These are phyloP conservation scores for Lactarius akahatsu DNA, from an alignment of 768 basidiomycete genomes.

Conservation along the genomic window DNA sequence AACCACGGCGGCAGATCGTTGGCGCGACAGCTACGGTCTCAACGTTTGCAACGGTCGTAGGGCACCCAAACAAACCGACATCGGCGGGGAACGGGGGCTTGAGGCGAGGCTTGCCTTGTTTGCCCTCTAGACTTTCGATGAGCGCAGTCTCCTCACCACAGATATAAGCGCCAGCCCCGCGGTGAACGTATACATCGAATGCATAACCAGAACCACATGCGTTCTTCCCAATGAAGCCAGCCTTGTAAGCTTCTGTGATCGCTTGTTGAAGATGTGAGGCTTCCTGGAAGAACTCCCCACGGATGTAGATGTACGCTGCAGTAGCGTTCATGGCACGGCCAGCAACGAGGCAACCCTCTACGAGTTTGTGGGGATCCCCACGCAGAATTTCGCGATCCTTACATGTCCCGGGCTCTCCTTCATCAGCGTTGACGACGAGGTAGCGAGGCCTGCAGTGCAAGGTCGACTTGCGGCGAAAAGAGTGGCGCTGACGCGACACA, in stretches of 20 bases:
- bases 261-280: slow-evolving; percentile 93
- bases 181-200: slow-evolving; percentile 99
- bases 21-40: slow-evolving; percentile 98
- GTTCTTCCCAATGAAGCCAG: slow-evolving; percentile 84
- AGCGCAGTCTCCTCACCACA: slow-evolving; percentile 98
- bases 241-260: slow-evolving; percentile 91
- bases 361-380: slow-evolving; percentile 96
- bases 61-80: slow-evolving; percentile 96
- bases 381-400: slow-evolving; percentile 98
- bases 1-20: slow-evolving; percentile 89
- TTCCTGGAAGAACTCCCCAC: slow-evolving; percentile 97
- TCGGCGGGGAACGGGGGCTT: slow-evolving; percentile 99
- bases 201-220: slow-evolving; percentile 89
- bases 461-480: slow-evolving; percentile 1
- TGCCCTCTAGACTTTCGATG: slow-evolving; percentile 96
- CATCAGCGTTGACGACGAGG: slow-evolving; percentile 96
- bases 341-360: slow-evolving; percentile 97
- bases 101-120: slow-evolving; percentile 95
- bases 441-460: slow-evolving; percentile 75
- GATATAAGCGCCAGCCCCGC: slow-evolving; percentile 97
- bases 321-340: slow-evolving; percentile 96
- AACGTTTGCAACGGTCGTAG: slow-evolving; percentile 96
- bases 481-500: slow-evolving; percentile 34
- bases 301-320: slow-evolving; percentile 99
- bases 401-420: slow-evolving; percentile 98